These are phyloP conservation scores for Fusarium sp. DNA, from an alignment of 2,329 filamentous ascomycete species.

Conservation along the genomic window DNA sequence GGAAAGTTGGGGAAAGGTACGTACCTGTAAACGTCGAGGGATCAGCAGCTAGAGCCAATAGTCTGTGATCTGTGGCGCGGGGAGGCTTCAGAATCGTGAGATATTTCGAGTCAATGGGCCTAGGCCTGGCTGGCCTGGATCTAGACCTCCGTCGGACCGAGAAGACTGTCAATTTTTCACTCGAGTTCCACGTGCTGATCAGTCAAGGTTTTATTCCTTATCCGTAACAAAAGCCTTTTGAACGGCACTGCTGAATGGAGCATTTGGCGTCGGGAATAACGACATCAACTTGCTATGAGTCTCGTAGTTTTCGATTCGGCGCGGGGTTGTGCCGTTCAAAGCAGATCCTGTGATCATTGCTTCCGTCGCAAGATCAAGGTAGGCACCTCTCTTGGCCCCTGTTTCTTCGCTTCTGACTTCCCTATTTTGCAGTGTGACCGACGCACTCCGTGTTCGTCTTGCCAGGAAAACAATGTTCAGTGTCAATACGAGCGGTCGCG, in stretches of 20 bases:
- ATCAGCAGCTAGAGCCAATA: neutral
- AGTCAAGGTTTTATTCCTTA: constrained; percentile 2
- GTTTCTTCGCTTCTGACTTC: neutral
- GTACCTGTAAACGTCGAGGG: neutral
- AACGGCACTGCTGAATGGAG: neutral
- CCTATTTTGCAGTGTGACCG: neutral
- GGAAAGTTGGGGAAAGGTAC: neutral
- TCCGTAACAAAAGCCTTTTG: neutral
- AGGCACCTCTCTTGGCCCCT: neutral
- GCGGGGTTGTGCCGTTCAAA: neutral
- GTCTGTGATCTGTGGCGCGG: neutral
- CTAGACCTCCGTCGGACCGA: neutral
- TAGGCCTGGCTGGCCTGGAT: no score
- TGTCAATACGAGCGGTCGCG: neutral
- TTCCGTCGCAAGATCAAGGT: constrained; percentile 3
- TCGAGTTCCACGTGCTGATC: neutral
- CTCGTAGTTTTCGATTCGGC: neutral
- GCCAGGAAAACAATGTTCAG: neutral
- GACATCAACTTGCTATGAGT: neutral
- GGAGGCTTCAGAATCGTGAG: neutral
- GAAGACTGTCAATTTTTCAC: no score
- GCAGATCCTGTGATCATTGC: neutral
- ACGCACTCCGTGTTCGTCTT: neutral
- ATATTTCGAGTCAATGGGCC: no score
- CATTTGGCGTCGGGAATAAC: neutral